Evolutionary conservation across 805 yeast species (phyloP), one percentile per base, ranked within the genome.

Genomic region (Candida awuae): DNA sequence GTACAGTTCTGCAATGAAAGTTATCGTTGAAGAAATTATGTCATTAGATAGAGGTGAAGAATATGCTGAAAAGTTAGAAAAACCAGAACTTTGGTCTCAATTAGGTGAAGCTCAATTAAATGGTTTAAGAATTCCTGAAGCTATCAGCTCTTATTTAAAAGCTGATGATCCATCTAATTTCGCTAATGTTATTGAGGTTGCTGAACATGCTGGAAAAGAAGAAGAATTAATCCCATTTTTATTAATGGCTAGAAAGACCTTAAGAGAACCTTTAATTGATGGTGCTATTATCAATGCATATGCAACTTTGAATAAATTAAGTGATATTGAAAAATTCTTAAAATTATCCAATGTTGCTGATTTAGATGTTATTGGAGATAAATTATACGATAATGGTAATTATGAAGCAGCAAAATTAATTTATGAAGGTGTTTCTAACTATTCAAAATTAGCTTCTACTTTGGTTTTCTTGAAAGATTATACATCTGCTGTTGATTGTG

Each of bases 401-500:
- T 92, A 84, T 66, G 79, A 84, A 54, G 97, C 96, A 35, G 96
- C 98, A 30, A 90, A 87, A 66, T 68, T 86, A 47, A 75, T 94
- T 52, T 92, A 75, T 64, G 68, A 87, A 8, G 81, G 79, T 47
- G 80, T 90, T 43, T 86, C 96, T 29, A 92, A 90, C 66, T 90
- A 94, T 72, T 82, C 96, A 35, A 92, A 88, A 62, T 75, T 92
- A 52, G 97, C 98, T 13, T 83, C 95, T n/a, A 90, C 97, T 22
- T 75, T 88, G 56, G 98, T 92, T 26, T 87, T 80, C 67, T 69
- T 92, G 55, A 79, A 77, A 39, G 97, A 92, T 59, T 88, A 86
- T 62, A 97, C 92, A 66, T 78, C 85, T 41, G 98, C 98, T 37
- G 98, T 92, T 46, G 97, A 92, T 58, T 87, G 97, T 64, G 98